Percentiles rank a stretch among this genome's conserved stretches.
phyloP scores from a whole-genome alignment of 805 yeast genomes.

The Starmerella powellii region DNA sequence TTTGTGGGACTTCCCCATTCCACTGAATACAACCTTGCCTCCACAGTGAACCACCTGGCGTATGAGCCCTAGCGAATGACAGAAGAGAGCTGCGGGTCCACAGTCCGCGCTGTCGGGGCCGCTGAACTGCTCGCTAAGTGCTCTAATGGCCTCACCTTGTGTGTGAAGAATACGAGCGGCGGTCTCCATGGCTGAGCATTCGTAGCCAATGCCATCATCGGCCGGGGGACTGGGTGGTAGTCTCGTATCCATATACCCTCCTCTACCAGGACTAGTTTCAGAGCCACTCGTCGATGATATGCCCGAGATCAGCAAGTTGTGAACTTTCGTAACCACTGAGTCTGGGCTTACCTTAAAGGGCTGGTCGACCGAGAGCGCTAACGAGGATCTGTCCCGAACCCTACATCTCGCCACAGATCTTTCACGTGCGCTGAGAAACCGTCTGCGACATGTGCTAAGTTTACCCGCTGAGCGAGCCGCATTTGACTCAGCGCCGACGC shows the following conservation, averaged over 20 bases:
- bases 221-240: slow-evolving; percentile 17
- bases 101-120: not conserved
- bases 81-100: slow-evolving; percentile 25
- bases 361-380: too few species aligned
- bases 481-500: too few species aligned
- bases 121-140: slow-evolving; percentile 24
- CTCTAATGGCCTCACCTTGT: slow-evolving; percentile 31
- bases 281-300: too few species aligned
- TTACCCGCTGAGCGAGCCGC: too few species aligned
- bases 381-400: too few species aligned
- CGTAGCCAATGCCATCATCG: slow-evolving; percentile 28
- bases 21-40: slow-evolving; percentile 66
- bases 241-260: not conserved
- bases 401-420: not conserved
- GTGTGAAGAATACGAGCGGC: slow-evolving; percentile 28
- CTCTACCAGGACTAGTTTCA: too few species aligned
- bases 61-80: slow-evolving; percentile 26
- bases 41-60: slow-evolving; percentile 35
- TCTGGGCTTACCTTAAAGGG: not conserved
- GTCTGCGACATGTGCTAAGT: too few species aligned
- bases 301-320: too few species aligned
- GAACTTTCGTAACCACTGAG: too few species aligned
- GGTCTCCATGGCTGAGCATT: slow-evolving; percentile 31
- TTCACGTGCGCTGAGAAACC: not conserved
- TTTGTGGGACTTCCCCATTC: slow-evolving; percentile 76